Percentiles rank a stretch among this genome's conserved stretches.
Evolutionary conservation across 768 basidiomycete genomes (phyloP).

Genomic region (Rhodotorula graminis): DNA sequence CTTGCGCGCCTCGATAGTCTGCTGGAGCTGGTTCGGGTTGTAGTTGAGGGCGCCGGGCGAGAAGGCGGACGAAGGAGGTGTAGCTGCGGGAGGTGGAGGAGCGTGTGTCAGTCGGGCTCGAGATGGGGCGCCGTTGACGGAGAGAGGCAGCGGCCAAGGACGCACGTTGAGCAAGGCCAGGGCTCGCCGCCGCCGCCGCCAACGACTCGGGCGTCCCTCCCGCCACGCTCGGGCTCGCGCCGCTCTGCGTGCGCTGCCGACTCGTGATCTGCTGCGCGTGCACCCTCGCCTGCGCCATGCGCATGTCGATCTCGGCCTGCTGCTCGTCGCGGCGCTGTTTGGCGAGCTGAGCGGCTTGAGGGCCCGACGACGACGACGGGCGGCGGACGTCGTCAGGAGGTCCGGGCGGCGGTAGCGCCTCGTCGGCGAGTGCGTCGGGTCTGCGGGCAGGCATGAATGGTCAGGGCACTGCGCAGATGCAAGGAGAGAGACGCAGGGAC

Average conservation of each 20-base stretch:
- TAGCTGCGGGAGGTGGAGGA: not conserved
- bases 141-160: not conserved
- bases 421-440: not conserved
- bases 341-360: not conserved
- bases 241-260: not conserved
- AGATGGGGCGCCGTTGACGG: too few species aligned
- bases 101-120: too few species aligned
- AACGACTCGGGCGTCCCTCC: not conserved
- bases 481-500: not conserved
- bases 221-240: not conserved
- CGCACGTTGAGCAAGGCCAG: not conserved
- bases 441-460: not conserved
- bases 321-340: not conserved
- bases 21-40: not conserved
- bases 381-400: not conserved
- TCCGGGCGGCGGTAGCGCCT: not conserved
- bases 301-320: not conserved
- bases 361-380: not conserved
- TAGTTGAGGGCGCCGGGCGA: slow-evolving; percentile 1
- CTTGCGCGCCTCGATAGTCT: not conserved
- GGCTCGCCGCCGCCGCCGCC: not conserved
- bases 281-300: not conserved
- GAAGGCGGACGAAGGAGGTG: not conserved
- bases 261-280: slow-evolving; percentile 2
- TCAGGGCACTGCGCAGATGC: not conserved